Evolutionary conservation across 2,329 filamentous ascomycete species (phyloP), one percentile per base, ranked within the genome.

Genomic region (Alternaria triticimaculans): DNA sequence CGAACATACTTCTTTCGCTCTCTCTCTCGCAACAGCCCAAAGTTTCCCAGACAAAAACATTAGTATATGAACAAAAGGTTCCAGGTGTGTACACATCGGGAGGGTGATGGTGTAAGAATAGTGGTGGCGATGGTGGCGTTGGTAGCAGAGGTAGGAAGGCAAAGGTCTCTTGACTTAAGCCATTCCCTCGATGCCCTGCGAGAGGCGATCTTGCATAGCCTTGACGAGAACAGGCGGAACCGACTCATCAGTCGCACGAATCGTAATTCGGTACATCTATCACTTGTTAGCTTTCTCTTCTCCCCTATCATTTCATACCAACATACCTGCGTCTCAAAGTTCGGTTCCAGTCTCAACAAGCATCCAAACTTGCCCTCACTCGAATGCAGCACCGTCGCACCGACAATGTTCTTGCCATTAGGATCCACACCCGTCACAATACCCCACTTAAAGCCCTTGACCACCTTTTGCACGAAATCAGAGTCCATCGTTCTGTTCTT

Each of bases 221-320:
- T 93, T 94, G 74, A 96, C 84, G 60, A 99, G 79, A 20, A 95
- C 86, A 2, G 88, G 86, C 8, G 96, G 94, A 0, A 99, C 93
- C 30, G 86, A 88, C 76, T 98, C 96, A 75, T 98, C 95, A 1
- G 96, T 99, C 6, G 95, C 96, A 66, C 96, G 88, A 72, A 99
- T 91, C 0, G 96, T 99, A 64, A 98, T 85, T 57, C 96, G 94
- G 74, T 96, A 92, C 93, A 97, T 97, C 96, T 97, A 71, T 9
- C 65, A 4, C n/a, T 26, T 33, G 26, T 76, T 67, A 72, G 63
- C 68, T 57, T 69, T 65, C 48, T 15, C 8, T 15, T 8, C 18
- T 5, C n/a, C 25, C 4, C 7, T 11, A 18, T 11, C 4, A 11
- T 10, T 2, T 2, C 23, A 15, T n/a, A 21, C 25, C 48, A 23